These are phyloP conservation scores for Fusarium tricinctum DNA, from an alignment of 2,329 filamentous ascomycete species.

Conservation along the genomic window DNA sequence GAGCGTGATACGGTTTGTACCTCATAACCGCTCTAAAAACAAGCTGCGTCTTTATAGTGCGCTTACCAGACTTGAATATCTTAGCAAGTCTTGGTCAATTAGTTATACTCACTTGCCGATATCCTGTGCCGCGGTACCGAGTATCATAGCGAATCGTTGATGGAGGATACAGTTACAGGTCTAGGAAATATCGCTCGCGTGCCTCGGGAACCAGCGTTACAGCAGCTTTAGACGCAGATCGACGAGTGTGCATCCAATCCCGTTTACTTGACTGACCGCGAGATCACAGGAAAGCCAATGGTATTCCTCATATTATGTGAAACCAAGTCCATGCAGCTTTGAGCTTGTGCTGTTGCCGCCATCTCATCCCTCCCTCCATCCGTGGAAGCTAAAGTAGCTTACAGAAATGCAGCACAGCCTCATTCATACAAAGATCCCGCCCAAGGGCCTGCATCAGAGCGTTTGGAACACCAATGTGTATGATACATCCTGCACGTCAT, in stretches of 20 bases:
- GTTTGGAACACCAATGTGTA: slow-evolving; percentile 11
- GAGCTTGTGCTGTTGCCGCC: slow-evolving; percentile 24
- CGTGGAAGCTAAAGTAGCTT: slow-evolving; percentile 11
- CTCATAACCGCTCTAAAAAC: background rate
- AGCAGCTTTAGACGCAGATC: slow-evolving; percentile 23
- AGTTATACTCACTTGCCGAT: slow-evolving; percentile 13
- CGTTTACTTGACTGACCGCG: background rate
- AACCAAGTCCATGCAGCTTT: slow-evolving; percentile 28
- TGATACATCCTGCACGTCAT: background rate
- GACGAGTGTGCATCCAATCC: slow-evolving; percentile 17
- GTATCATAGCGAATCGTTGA: slow-evolving; percentile 4
- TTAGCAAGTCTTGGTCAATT: background rate
- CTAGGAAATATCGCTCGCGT: slow-evolving; percentile 35
- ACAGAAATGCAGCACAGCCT: slow-evolving; percentile 38
- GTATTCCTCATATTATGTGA: slow-evolving; percentile 31
- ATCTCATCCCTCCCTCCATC: slow-evolving; percentile 23
- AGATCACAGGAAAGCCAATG: slow-evolving; percentile 6
- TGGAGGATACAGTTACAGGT: background rate
- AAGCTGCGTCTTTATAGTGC: background rate
- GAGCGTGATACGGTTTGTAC: slow-evolving; percentile 14
- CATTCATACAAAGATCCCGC: slow-evolving; percentile 25
- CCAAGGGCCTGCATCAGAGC: slow-evolving; percentile 18
- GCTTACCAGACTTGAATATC: background rate
- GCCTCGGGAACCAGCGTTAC: slow-evolving; percentile 20
- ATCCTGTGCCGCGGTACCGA: slow-evolving; percentile 15